Conservation (phyloP, 2,329 filamentous ascomycete genomes). For the Leptographium wingfieldii region DNA sequence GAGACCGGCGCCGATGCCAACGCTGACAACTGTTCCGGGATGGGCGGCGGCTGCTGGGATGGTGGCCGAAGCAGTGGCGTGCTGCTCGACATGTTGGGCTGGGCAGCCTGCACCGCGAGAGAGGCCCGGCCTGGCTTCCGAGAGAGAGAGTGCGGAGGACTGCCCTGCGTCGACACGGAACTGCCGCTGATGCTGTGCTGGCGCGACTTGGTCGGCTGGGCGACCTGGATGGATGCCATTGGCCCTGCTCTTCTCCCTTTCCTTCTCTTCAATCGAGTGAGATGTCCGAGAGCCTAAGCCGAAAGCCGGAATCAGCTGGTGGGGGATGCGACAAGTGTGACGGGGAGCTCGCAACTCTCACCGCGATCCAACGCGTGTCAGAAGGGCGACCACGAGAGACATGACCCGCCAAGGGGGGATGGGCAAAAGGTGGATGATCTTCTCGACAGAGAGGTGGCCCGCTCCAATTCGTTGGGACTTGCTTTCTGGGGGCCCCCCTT, state of each 20-base stretch:
- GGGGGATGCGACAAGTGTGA: too few relatives aligned
- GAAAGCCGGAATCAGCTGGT: background rate
- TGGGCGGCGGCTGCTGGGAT: background rate
- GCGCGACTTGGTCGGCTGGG: conserved; percentile 17
- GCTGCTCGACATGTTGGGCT: background rate
- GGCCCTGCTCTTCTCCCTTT: background rate
- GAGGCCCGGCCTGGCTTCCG: conserved; percentile 35
- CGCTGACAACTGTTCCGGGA: conserved; percentile 14
- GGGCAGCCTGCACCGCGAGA: conserved; percentile 26
- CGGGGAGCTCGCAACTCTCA: background rate
- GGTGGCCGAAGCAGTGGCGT: background rate
- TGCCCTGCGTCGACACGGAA: conserved; percentile 14
- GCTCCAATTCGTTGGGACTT: background rate
- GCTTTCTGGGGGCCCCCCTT: background rate
- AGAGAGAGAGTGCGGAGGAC: background rate
- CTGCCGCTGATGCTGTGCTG: conserved; percentile 20
- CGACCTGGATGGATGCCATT: background rate
- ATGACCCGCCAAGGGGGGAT: background rate
- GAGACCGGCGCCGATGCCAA: conserved; percentile 40
- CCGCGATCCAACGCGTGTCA: background rate
- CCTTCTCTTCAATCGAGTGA: background rate
- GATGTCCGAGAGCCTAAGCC: too few relatives aligned
- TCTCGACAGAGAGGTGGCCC: too few relatives aligned
- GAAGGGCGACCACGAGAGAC: background rate
- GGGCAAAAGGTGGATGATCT: too few relatives aligned